Evolutionary conservation across 169 alveolate genomes (phyloP).

Genomic region (Theileria sp.): DNA sequence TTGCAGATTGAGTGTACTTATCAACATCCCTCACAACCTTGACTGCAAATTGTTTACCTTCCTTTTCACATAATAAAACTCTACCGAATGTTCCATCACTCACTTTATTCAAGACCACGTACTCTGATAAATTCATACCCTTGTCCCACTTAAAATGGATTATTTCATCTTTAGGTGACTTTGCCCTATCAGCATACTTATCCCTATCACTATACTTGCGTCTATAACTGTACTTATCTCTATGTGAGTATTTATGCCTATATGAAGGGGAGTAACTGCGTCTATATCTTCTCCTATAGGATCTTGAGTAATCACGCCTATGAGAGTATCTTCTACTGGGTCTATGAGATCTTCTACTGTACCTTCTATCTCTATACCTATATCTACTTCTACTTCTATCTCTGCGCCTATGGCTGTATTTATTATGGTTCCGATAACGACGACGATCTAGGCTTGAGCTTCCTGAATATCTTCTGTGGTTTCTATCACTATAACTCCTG

Average conservation of each 20-base stretch:
- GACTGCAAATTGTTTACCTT: constrained; percentile 83
- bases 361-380: not conserved
- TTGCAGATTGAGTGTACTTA: constrained; percentile 93
- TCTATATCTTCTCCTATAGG: constrained; percentile 14
- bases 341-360: constrained; percentile 1
- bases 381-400: not conserved
- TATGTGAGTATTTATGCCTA: not conserved
- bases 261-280: constrained; percentile 18
- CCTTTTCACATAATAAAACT: constrained; percentile 88
- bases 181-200: constrained; percentile 11
- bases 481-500: not conserved
- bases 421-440: not conserved
- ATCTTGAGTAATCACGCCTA: not conserved
- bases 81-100: constrained; percentile 99
- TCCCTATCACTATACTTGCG: not conserved
- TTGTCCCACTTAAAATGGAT: constrained; percentile 69
- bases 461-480: not conserved
- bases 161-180: constrained; percentile 21
- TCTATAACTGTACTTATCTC: not conserved
- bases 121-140: constrained; percentile 76
- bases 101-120: constrained; percentile 82
- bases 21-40: constrained; percentile 92
- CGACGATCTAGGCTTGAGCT: constrained; percentile 13
- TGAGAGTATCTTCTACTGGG: constrained; percentile 13
- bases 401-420: not conserved